phyloP scores from a whole-genome alignment of 2,329 filamentous ascomycete genomes.

The Didymella sp. region DNA sequence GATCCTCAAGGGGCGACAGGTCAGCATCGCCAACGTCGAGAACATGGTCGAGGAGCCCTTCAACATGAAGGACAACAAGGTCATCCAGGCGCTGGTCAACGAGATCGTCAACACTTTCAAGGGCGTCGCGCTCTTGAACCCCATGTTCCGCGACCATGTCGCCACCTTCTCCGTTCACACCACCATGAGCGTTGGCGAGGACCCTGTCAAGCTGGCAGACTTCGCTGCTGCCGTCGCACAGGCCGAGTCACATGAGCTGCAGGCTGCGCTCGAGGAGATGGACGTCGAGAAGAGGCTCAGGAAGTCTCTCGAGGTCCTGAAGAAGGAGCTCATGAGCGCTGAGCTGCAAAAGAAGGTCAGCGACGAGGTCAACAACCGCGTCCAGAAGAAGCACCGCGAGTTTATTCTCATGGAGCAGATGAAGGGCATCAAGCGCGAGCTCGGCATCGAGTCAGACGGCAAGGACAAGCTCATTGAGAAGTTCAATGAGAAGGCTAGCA shows the following conservation, averaged over 20 bases:
- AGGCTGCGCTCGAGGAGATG: slow-evolving; percentile 86
- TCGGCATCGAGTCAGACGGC: slow-evolving; percentile 95
- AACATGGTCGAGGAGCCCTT: slow-evolving; percentile 88
- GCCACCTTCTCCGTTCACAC: slow-evolving; percentile 84
- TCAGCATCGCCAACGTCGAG: slow-evolving; percentile 94
- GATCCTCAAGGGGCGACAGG: slow-evolving; percentile 88
- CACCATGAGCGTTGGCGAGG: slow-evolving; percentile 91
- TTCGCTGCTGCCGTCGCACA: slow-evolving; percentile 94
- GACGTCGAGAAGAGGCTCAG: slow-evolving; percentile 92
- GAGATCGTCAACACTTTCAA: slow-evolving; percentile 99
- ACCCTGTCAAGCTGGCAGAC: slow-evolving; percentile 93
- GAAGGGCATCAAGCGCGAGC: slow-evolving; percentile 95
- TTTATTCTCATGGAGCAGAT: slow-evolving; percentile 99
- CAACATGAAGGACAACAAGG: slow-evolving; percentile 86
- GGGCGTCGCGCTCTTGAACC: slow-evolving; percentile 92
- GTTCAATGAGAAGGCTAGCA: slow-evolving; percentile 93
- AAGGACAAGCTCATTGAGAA: slow-evolving; percentile 98
- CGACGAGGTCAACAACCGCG: slow-evolving; percentile 97
- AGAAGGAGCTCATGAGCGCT: slow-evolving; percentile 98
- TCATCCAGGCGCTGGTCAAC: slow-evolving; percentile 90
- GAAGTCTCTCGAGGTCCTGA: slow-evolving; percentile 89
- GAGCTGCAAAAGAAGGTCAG: slow-evolving; percentile 96
- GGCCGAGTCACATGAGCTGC: slow-evolving; percentile 86
- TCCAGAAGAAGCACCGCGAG: slow-evolving; percentile 94
- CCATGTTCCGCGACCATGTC: slow-evolving; percentile 94